Base-by-base conservation (phyloP, 768 basidiomycete species). In the Dentipellis fragilis region DNA sequence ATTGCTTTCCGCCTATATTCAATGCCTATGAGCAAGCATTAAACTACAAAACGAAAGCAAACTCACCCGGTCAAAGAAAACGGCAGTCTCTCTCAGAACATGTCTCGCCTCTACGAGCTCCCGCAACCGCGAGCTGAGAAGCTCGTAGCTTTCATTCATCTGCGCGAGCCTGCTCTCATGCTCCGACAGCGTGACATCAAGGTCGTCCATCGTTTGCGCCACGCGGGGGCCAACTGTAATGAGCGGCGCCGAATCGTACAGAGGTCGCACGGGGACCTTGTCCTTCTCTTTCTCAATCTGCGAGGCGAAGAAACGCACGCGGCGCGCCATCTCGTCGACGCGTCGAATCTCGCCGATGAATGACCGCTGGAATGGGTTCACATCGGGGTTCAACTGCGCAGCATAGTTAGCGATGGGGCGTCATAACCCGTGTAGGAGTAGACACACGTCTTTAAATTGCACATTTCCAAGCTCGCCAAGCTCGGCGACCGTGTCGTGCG, bases 361-460 rank as follows among this genome's bases (percentile, higher is more conserved):
- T 5, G 94, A 93, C 60, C 96, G 90, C 77, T 99, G 95, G 75
- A 98, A 99, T 16, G 95, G 89, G 70, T 95, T 97, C 63, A 97
- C 84, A 58, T 81, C 82, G 11, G 94, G 91, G 71, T 98, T 98
- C 63, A 98, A 74, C 94, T 98, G 22, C 39, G 22, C 22, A 22
- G 38, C 42, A 17, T 42, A n/a, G 14, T 12, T 19, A 42, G 34
- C 22, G 10, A 21, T 42, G 52, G 42, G 35, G 17, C 34, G 35
- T 17, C 19, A 6, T 35, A 54, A 6, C 6, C 29, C 29, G 29
- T 6, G 29, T 29, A 35, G 11, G 47, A 52, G 23, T 16, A 36
- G 7, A 70, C 88, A 63, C 63, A 94, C 93, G 72, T 99, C 96
- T 74, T 94, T 95, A 73, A 98, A 96, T 68, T 98, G 93, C 23